phyloP scores from a whole-genome alignment of 1,139 yeast species.

The Protomyces macrosporus region DNA sequence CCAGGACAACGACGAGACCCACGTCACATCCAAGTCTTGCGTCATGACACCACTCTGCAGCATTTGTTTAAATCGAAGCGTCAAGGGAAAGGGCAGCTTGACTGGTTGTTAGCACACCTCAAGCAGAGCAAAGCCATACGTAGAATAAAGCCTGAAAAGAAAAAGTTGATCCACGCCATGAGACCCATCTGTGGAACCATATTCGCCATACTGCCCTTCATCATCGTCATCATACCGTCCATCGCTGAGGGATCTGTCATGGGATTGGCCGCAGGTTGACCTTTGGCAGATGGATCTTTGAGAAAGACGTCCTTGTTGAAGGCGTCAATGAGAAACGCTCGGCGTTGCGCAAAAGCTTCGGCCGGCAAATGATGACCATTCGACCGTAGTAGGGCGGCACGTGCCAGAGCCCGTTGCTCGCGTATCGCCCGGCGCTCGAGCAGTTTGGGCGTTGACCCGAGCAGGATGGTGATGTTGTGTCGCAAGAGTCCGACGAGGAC shows the following conservation, averaged over 20 bases:
- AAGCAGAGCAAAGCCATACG: constrained; percentile 24
- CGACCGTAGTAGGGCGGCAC: constrained; percentile 51
- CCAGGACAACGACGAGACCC: constrained; percentile 98
- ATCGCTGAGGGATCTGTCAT: constrained; percentile 64
- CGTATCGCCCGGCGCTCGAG: constrained; percentile 51
- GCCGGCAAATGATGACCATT: constrained; percentile 48
- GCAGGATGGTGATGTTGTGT: constrained; percentile 58
- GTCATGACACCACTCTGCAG: constrained; percentile 83
- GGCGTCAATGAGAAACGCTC: constrained; percentile 44
- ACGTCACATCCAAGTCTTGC: constrained; percentile 77
- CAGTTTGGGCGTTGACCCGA: constrained; percentile 56
- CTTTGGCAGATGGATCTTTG: constrained; percentile 45
- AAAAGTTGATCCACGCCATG: constrained; percentile 94
- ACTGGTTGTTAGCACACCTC: constrained; percentile 38
- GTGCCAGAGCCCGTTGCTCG: constrained; percentile 55
- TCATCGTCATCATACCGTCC: constrained; percentile 73
- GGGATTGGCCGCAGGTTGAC: constrained; percentile 49
- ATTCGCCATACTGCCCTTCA: constrained; percentile 74
- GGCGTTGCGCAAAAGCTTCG: constrained; percentile 49
- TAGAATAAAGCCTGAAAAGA: constrained; percentile 85
- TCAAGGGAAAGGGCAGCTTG: constrained; percentile 75
- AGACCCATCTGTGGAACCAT: constrained; percentile 86
- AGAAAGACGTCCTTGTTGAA: constrained; percentile 52
- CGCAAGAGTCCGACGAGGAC: constrained; percentile 80
- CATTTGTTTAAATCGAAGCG: constrained; percentile 86